Evolutionary conservation across 2,329 filamentous ascomycete species (phyloP).

Genomic region (Zopfia rhizophila): DNA sequence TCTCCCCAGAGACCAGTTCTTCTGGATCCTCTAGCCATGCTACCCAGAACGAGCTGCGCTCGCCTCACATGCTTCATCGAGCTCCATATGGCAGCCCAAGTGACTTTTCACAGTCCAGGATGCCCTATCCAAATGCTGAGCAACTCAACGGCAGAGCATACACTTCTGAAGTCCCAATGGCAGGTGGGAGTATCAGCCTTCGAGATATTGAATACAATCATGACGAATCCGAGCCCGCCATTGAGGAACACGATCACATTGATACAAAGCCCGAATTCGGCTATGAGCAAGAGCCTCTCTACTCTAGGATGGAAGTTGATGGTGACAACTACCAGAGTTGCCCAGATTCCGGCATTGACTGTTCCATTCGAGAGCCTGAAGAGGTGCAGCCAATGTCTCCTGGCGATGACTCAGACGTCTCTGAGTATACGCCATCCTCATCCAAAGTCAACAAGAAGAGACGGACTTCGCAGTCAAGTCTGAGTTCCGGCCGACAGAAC

Average conservation of each 20-base stretch:
- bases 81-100: constrained; percentile 31
- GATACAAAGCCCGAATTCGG: constrained; percentile 36
- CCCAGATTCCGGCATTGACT: constrained; percentile 39
- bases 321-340: constrained; percentile 25
- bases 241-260: constrained; percentile 37
- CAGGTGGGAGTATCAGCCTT: constrained; percentile 35
- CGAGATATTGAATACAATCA: constrained; percentile 47
- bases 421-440: constrained; percentile 45
- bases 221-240: constrained; percentile 32
- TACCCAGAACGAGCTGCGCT: constrained; percentile 42
- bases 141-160: constrained; percentile 25
- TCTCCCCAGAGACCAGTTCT: constrained; percentile 47
- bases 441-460: constrained; percentile 33
- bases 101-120: constrained; percentile 26
- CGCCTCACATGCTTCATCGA: constrained; percentile 32
- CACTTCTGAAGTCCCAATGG: constrained; percentile 17
- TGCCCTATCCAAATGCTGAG: constrained; percentile 32
- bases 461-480: constrained; percentile 39
- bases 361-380: constrained; percentile 46
- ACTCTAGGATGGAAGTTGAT: constrained; percentile 27
- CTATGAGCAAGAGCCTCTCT: constrained; percentile 28
- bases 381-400: constrained; percentile 46
- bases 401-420: constrained; percentile 43
- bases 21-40: constrained; percentile 45
- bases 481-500: constrained; percentile 23